phyloP scores from a whole-genome alignment of 768 basidiomycete genomes.

The Termitomyces sp. region DNA sequence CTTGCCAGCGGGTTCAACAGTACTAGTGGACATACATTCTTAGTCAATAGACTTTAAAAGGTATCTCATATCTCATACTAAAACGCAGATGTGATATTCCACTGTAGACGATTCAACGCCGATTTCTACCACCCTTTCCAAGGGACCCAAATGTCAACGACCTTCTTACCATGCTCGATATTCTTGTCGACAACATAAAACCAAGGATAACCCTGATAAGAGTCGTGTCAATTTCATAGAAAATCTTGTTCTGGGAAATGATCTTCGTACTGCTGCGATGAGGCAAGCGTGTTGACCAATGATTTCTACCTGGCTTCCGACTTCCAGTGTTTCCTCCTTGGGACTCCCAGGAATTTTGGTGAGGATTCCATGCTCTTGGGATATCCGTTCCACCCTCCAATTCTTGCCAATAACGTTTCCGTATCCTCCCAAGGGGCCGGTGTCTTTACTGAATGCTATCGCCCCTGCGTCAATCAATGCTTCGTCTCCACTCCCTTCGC shows the following conservation, averaged over 20 bases:
- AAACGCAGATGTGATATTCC: background rate
- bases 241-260: background rate
- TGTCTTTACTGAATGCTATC: constrained; percentile 86
- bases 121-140: constrained; percentile 82
- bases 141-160: constrained; percentile 83
- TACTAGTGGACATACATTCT: background rate
- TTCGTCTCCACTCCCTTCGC: constrained; percentile 59
- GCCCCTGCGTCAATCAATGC: constrained; percentile 81
- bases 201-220: constrained; percentile 61
- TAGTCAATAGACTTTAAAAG: background rate
- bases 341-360: constrained; percentile 24
- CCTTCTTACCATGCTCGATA: constrained; percentile 42
- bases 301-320: constrained; percentile 67
- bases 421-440: constrained; percentile 65
- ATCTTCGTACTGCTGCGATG: constrained; percentile 53
- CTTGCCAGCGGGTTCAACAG: background rate
- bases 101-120: background rate
- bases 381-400: constrained; percentile 63
- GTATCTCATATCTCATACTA: background rate
- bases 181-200: constrained; percentile 77
- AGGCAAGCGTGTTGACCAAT: constrained; percentile 86
- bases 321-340: constrained; percentile 30
- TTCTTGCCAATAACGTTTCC: constrained; percentile 67
- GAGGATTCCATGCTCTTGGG: constrained; percentile 80
- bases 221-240: background rate